phyloP scores from a whole-genome alignment of 2,329 filamentous ascomycete species.

The Penicillium sp. region DNA sequence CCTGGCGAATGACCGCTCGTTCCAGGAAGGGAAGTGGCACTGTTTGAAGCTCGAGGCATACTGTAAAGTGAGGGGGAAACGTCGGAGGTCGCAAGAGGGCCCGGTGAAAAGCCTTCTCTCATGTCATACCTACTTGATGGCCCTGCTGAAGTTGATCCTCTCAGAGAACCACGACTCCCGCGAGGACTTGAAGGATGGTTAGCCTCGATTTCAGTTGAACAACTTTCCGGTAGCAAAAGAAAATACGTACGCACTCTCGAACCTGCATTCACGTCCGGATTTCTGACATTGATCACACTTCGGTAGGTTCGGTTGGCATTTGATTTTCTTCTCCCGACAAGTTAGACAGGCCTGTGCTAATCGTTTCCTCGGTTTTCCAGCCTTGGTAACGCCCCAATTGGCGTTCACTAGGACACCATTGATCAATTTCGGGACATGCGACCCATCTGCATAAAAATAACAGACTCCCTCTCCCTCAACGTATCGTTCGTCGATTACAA shows the following conservation, averaged over 20 bases:
- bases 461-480: constrained; percentile 76
- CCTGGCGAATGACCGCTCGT: constrained; percentile 33
- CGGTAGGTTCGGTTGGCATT: constrained; percentile 84
- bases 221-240: neutral
- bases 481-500: constrained; percentile 43
- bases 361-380: constrained; percentile 87
- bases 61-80: constrained; percentile 30
- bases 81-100: constrained; percentile 19
- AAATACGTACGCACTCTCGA: constrained; percentile 74
- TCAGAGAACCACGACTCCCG: constrained; percentile 31
- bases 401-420: constrained; percentile 86
- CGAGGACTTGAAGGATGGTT: constrained; percentile 29
- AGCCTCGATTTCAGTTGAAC: constrained; percentile 1
- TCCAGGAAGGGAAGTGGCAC: constrained; percentile 31
- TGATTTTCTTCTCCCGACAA: constrained; percentile 96
- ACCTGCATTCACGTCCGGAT: constrained; percentile 80
- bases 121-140: constrained; percentile 22
- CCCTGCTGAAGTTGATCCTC: constrained; percentile 22
- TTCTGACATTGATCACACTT: constrained; percentile 92
- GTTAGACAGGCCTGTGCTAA: constrained; percentile 90
- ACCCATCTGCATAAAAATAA: constrained; percentile 84
- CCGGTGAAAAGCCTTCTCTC: constrained; percentile 21
- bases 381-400: constrained; percentile 91
- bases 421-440: constrained; percentile 77
- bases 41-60: constrained; percentile 30